A percentile compares a stretch with the other conserved stretches of the same genome.
phyloP scores from a whole-genome alignment of 139 green algal genomes.

The Eudorina sp. region DNA sequence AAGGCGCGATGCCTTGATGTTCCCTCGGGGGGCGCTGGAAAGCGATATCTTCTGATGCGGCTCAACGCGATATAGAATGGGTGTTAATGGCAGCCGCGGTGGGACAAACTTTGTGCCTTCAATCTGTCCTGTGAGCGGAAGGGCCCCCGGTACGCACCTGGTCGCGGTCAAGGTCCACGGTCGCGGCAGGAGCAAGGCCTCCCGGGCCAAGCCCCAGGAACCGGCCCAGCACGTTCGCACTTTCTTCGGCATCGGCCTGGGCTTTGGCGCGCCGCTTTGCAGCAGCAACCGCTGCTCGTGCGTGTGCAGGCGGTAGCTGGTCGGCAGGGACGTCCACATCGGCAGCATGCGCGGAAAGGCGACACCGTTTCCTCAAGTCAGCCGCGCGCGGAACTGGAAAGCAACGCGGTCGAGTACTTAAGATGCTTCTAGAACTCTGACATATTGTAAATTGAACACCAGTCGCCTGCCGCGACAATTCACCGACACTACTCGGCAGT shows the following conservation, averaged over 20 bases:
- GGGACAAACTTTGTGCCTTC: no score
- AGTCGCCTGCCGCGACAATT: background rate
- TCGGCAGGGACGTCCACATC: background rate
- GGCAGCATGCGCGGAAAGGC: background rate
- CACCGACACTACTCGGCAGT: no score
- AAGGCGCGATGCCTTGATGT: no score
- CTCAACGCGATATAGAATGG: no score
- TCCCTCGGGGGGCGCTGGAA: no score
- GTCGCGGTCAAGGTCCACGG: conserved; percentile 61
- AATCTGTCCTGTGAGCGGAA: no score
- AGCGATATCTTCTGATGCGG: no score
- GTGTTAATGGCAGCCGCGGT: no score
- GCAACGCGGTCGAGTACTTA: background rate
- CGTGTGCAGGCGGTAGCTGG: background rate
- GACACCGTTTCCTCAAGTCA: background rate
- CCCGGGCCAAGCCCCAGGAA: conserved; percentile 59
- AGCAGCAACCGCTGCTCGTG: background rate
- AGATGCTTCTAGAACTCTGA: background rate
- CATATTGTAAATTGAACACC: no score
- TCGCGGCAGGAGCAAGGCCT: conserved; percentile 56
- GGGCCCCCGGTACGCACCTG: conserved; percentile 61
- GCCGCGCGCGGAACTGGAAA: background rate
- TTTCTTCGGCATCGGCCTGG: conserved; percentile 40
- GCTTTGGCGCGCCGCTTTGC: conserved; percentile 6
- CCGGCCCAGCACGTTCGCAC: conserved; percentile 59